A percentile compares a stretch with the other conserved stretches of the same genome.
Evolutionary conservation across 306 rosid genomes (phyloP).

Genomic region (Bauhinia variegata): DNA sequence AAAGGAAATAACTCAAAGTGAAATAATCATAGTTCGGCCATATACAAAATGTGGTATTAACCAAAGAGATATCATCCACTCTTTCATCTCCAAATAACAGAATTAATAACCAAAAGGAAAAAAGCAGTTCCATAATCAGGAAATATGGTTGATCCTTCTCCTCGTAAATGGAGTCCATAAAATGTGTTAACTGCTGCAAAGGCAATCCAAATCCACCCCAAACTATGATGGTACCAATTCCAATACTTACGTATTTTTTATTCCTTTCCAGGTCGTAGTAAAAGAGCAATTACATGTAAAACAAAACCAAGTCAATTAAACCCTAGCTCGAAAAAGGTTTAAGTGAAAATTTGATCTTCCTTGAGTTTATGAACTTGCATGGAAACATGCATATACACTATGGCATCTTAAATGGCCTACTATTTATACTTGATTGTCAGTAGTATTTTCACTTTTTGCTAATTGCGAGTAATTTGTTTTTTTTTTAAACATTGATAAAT

Average conservation of each 20-base stretch:
- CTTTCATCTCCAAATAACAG: neutral
- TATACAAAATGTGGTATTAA: too few relatives aligned
- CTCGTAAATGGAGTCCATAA: conserved; percentile 39
- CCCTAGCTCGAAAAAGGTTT: too few relatives aligned
- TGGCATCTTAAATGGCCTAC: neutral
- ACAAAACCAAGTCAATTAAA: neutral
- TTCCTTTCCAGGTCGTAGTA: conserved; percentile 8
- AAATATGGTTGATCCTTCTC: conserved; percentile 37
- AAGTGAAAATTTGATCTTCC: neutral
- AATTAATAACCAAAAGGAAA: conserved; percentile 5
- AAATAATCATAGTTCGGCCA: too few relatives aligned
- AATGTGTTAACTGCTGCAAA: conserved; percentile 32
- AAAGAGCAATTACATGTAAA: conserved; percentile 26
- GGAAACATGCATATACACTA: neutral
- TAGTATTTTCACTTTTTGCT: too few relatives aligned
- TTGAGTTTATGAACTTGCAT: too few relatives aligned
- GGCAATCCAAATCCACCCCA: conserved; percentile 38
- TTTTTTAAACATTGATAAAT: too few relatives aligned
- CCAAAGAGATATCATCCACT: neutral
- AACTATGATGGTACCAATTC: conserved; percentile 45
- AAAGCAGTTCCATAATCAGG: conserved; percentile 30
- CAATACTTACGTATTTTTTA: conserved; percentile 39
- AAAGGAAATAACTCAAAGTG: too few relatives aligned
- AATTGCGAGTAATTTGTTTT: too few relatives aligned
- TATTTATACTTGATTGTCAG: too few relatives aligned